Conservation (phyloP, 2,329 filamentous ascomycete genomes). For the Xylogone sp. region DNA sequence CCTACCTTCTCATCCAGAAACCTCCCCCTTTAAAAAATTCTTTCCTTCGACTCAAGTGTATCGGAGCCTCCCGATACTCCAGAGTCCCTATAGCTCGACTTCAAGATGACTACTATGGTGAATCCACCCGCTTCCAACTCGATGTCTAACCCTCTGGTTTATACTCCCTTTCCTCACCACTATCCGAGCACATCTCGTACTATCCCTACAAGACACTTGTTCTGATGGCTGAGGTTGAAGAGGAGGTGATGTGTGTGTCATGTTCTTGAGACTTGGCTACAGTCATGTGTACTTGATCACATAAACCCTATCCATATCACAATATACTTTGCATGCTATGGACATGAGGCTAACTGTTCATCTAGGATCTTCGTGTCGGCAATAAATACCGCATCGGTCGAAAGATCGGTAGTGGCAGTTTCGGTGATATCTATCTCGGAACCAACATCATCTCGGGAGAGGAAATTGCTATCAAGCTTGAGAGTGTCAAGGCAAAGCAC, state of each 20-base stretch:
- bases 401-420: constrained; percentile 96
- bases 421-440: constrained; percentile 97
- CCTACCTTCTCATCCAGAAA: not conserved
- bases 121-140: constrained; percentile 33
- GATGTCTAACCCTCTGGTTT: constrained; percentile 32
- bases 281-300: constrained; percentile 20
- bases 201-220: constrained; percentile 14
- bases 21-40: not conserved
- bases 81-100: constrained; percentile 29
- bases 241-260: constrained; percentile 3
- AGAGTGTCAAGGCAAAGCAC: constrained; percentile 99
- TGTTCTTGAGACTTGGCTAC: constrained; percentile 10
- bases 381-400: constrained; percentile 99
- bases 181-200: constrained; percentile 26
- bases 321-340: constrained; percentile 17
- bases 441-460: constrained; percentile 99
- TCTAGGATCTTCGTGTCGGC: constrained; percentile 93
- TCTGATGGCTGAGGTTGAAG: constrained; percentile 14
- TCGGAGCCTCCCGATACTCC: constrained; percentile 24
- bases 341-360: not conserved
- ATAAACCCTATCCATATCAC: constrained; percentile 1
- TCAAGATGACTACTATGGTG: constrained; percentile 62
- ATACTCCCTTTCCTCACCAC: constrained; percentile 34
- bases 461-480: constrained; percentile 99
- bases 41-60: constrained; percentile 23